Evolutionary conservation across 192 early-diverging fungal species (phyloP).

Genomic region (Linnemannia elongata): DNA sequence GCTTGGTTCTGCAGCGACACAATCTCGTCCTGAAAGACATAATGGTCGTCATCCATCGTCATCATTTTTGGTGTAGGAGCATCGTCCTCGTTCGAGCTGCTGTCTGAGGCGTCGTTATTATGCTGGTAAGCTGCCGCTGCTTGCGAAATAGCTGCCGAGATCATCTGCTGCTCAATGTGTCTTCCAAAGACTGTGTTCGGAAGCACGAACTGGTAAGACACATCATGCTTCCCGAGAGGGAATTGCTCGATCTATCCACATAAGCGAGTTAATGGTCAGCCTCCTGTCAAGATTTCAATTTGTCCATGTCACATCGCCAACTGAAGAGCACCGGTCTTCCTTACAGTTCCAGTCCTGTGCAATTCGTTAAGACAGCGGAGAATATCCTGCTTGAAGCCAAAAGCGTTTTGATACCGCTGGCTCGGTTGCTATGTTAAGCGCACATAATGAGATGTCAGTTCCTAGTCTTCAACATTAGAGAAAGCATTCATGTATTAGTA

Average conservation of each 20-base stretch:
- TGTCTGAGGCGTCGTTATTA: constrained; percentile 8
- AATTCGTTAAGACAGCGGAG: constrained; percentile 33
- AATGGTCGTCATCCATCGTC: constrained; percentile 34
- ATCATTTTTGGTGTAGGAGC: background rate
- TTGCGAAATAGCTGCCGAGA: constrained; percentile 43
- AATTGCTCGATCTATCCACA: constrained; percentile 35
- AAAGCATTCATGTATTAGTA: background rate
- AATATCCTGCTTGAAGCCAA: constrained; percentile 53
- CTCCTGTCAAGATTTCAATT: background rate
- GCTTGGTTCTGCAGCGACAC: constrained; percentile 36
- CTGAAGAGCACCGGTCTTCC: background rate
- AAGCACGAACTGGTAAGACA: constrained; percentile 40
- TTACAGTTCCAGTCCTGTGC: constrained; percentile 37
- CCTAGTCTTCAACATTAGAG: background rate
- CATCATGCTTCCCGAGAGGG: constrained; percentile 35
- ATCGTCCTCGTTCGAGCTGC: constrained; percentile 9
- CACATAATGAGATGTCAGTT: background rate
- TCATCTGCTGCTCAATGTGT: constrained; percentile 41
- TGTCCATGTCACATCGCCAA: background rate
- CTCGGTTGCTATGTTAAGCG: constrained; percentile 39
- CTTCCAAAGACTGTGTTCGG: constrained; percentile 45
- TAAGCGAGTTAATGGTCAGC: background rate
- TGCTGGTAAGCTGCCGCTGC: constrained; percentile 44
- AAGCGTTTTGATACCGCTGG: constrained; percentile 47
- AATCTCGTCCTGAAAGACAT: constrained; percentile 44